These are phyloP conservation scores for Plectosphaerella sp. DNA, from an alignment of 2,329 filamentous ascomycete species.

Conservation along the genomic window DNA sequence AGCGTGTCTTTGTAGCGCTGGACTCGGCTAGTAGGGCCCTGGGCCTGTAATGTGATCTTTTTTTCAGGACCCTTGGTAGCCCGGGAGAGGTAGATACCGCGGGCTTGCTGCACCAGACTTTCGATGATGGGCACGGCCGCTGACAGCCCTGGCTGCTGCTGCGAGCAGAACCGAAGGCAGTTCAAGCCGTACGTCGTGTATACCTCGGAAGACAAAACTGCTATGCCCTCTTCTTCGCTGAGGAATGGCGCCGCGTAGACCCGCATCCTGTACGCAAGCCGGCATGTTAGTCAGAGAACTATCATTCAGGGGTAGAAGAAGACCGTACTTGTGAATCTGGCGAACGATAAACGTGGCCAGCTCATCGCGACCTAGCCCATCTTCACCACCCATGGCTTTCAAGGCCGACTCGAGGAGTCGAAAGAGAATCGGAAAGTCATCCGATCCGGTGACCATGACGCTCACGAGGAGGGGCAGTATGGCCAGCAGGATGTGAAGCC, in stretches of 20 bases:
- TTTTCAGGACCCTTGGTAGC: not conserved
- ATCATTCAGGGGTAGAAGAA: not conserved
- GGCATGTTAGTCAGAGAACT: too few species aligned
- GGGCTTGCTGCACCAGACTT: slow-evolving; percentile 10
- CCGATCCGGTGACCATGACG: slow-evolving; percentile 17
- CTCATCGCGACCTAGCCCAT: slow-evolving; percentile 11
- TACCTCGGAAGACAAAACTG: not conserved
- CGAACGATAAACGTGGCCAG: slow-evolving; percentile 16
- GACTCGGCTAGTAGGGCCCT: slow-evolving; percentile 12
- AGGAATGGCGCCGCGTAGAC: slow-evolving; percentile 6
- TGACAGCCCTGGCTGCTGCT: not conserved
- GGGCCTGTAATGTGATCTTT: not conserved
- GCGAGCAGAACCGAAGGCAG: not conserved
- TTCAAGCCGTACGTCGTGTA: not conserved
- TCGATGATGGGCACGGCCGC: slow-evolving; percentile 4
- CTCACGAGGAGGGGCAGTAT: slow-evolving; percentile 17
- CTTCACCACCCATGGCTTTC: slow-evolving; percentile 17
- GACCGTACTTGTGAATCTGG: slow-evolving; percentile 20
- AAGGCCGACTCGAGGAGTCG: slow-evolving; percentile 20
- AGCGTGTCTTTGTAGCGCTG: slow-evolving; percentile 18
- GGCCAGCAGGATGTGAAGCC: slow-evolving; percentile 10
- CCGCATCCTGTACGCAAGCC: not conserved
- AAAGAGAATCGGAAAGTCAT: slow-evolving; percentile 19
- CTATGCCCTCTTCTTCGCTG: not conserved
- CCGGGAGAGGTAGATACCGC: slow-evolving; percentile 1